Base-by-base conservation (phyloP, 306 rosid species). In the Vigna hirtella region DNA sequence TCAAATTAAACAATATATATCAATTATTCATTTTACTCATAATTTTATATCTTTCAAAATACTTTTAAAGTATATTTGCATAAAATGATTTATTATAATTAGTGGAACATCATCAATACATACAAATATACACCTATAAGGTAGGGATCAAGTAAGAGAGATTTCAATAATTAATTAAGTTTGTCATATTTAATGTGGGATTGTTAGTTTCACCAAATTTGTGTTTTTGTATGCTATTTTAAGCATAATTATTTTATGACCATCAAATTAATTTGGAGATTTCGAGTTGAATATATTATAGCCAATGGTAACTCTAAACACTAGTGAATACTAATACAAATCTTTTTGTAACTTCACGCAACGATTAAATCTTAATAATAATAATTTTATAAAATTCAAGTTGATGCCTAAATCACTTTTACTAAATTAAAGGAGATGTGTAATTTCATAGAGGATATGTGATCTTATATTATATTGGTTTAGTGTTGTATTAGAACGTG, bases 151-250 rank as follows among this genome's bases (percentile, higher is more conserved):
- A 8, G 14, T 22, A 24, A 17, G 69, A 73, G 47, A 45, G 30
- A 16, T 28, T 28, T 28, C 32, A 28, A 28, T 28, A 28, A 3
- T 3, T 3, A 28, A 28, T 28, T 59, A 59, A 26, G 70, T 11
- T 45, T 59, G 47, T 42, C 28, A 9, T 36, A 38, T 72, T 55
- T 72, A 73, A 40, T 73, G 11, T 73, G 40, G 47, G 70, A 74
- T 45, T 4, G 70, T 26, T 45, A 74, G 70, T 74, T 45, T 52
- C 12, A 74, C 58, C 59, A 26, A 45, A 74, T 59, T 28, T 28
- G 14, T 24, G 55, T 57, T 57, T 14, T 15, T 30, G 9, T 30
- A 24, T 67, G 18, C 28, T 13, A 28, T 32, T 32, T 50, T 48
- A 20, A 9, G 55, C 22, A 55, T 10, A 73, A 73, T 56, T 20